Evolutionary conservation across 2,329 filamentous ascomycete species (phyloP).

Genomic region (Penicillium psychrosexuale): DNA sequence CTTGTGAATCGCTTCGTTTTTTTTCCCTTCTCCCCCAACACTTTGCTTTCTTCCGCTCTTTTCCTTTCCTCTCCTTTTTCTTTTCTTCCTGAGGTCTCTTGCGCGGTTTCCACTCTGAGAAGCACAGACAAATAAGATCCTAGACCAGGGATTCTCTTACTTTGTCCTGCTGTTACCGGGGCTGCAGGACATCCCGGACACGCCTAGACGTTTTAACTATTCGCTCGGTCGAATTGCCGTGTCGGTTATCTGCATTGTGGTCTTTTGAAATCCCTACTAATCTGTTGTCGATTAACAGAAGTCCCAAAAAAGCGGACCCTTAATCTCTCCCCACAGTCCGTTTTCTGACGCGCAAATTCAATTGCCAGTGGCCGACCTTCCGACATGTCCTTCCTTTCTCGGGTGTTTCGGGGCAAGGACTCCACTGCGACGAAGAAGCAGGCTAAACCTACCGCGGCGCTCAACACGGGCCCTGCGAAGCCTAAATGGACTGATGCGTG

Average conservation of each 20-base stretch:
- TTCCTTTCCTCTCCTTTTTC: background rate
- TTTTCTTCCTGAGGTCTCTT: slow-evolving; percentile 11
- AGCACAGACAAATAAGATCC: slow-evolving; percentile 13
- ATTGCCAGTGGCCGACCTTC: slow-evolving; percentile 16
- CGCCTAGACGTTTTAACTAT: slow-evolving; percentile 5
- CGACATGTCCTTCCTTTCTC: slow-evolving; percentile 56
- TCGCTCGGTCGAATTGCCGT: slow-evolving; percentile 7
- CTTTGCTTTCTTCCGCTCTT: background rate
- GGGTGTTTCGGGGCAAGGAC: slow-evolving; percentile 73
- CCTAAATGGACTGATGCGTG: slow-evolving; percentile 87
- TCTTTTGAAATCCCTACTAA: slow-evolving; percentile 8
- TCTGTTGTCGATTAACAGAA: slow-evolving; percentile 9
- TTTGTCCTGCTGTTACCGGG: slow-evolving; percentile 17
- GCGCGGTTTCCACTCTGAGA: slow-evolving; percentile 1
- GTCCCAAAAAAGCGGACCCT: slow-evolving; percentile 3
- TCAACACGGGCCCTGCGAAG: slow-evolving; percentile 59
- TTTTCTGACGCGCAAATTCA: slow-evolving; percentile 9
- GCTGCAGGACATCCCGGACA: slow-evolving; percentile 27
- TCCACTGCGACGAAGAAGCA: slow-evolving; percentile 60
- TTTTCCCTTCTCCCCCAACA: background rate
- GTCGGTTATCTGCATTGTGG: slow-evolving; percentile 14
- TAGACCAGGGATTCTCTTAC: slow-evolving; percentile 11
- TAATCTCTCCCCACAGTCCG: slow-evolving; percentile 1
- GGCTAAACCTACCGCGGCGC: slow-evolving; percentile 50
- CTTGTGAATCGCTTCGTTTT: slow-evolving; percentile 10